Evolutionary conservation across 1,284 basidiomycete genomes (phyloP).

Genomic region (Microbotryum violaceum): DNA sequence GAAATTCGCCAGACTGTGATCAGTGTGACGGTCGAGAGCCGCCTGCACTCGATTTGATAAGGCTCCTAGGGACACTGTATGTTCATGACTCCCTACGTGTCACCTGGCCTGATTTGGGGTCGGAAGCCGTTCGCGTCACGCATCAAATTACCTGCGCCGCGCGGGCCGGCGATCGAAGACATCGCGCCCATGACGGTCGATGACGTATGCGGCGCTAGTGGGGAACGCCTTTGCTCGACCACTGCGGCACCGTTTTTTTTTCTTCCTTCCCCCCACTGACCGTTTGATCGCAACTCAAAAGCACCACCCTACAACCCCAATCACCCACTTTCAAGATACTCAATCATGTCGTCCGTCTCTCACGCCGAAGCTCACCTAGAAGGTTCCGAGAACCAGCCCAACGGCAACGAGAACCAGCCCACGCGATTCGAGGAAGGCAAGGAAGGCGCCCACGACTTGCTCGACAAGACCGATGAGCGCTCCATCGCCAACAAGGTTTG

Average conservation of each 20-base stretch:
- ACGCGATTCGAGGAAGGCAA: conserved; percentile 26
- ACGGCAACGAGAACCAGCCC: conserved; percentile 11
- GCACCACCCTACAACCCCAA: background rate
- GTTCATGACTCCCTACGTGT: too few relatives aligned
- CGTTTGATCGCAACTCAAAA: background rate
- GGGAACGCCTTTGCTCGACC: background rate
- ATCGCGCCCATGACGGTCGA: background rate
- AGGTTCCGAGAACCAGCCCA: conserved; percentile 21
- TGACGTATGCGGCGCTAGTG: background rate
- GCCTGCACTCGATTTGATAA: too few relatives aligned
- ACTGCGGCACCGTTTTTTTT: background rate
- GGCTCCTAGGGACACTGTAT: too few relatives aligned
- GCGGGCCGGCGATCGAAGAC: too few relatives aligned
- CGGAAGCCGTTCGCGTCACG: too few relatives aligned
- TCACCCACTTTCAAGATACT: background rate
- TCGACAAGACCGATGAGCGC: conserved; percentile 30
- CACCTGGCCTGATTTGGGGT: too few relatives aligned
- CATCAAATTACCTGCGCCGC: too few relatives aligned
- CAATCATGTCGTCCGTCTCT: background rate
- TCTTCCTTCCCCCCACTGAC: background rate
- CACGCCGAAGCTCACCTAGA: conserved; percentile 24
- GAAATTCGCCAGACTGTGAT: background rate
- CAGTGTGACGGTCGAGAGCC: background rate
- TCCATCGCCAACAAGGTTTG: conserved; percentile 27
- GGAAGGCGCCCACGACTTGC: conserved; percentile 19